Evolutionary conservation across 2,329 filamentous ascomycete species (phyloP), one percentile per base, ranked within the genome.

Genomic region (Sclerotinia minor): DNA sequence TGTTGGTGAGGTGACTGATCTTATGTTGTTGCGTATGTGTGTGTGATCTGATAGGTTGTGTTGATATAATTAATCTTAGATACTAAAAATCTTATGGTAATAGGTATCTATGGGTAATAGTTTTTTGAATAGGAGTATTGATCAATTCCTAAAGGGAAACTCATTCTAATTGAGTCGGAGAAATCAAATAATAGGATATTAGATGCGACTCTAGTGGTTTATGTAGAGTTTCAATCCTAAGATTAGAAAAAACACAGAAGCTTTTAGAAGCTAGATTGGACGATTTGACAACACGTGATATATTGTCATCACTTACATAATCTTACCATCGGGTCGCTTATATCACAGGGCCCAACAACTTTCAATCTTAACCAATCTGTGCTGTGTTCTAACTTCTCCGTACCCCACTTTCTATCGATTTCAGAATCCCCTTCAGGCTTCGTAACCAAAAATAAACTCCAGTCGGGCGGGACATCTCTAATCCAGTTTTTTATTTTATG

Each of bases 391-490:
- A n/a, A n/a, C n/a, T n/a, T n/a, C 38, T 41, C 11, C 38, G 35
- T 11, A 41, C 38, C 41, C 54, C 54, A 57, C 54, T 41, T 57
- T 57, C 54, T 41, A 41, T 57, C 54, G 41, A 58, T 41, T 26
- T 32, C 52, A 17, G 47, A 11, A n/a, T n/a, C 58, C 57, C 58
- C 58, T 49, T n/a, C n/a, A n/a, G n/a, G n/a, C n/a, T n/a, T 60
- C 58, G 35, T 49, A 21, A 21, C 47, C 44, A 60, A 35, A 35
- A 35, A 5, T 24, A 17, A 35, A 6, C 58, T 60, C 26, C 58
- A 24, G 17, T 47, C 26, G 26, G 57, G 17, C 24, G 26, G 57
- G 17, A 35, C 29, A 35, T 49, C 44, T 17, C 29, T 47, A 6
- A 19, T 47, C 44, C 44, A 24, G 11, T 35, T 49, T 44, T 49